Evolutionary conservation across 768 basidiomycete species (phyloP), one percentile per base, ranked within the genome.

Genomic region (Tricholoma sp.): DNA sequence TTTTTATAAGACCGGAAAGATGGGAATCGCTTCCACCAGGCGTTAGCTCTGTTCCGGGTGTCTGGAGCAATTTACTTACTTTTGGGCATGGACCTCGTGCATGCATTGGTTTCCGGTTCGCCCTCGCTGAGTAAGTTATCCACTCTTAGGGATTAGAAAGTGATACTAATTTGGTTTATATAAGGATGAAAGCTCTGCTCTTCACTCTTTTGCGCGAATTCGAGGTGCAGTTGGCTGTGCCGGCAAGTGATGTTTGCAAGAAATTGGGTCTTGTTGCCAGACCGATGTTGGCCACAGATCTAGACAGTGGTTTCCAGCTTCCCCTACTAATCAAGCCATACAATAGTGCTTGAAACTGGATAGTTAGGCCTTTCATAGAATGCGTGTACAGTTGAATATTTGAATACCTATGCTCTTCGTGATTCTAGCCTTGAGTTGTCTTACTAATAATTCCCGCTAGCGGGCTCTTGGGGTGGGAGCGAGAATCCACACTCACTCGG

Each of bases 101-200:
- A 0, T 89, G 86, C 57, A 86, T 88, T 34, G 85, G 85, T 0
- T 87, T 80, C 64, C 78, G 81, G 4, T 88, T 88, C 65, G 74
- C 86, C 11, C 65, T 87, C 20, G 67, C 76, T 33, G 80, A 81
- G 80, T 81, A 49, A 56, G 78, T 20, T 28, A 18, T 4, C 4
- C 24, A 4, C 24, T 24, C 13, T 31, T 29, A 4, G 57, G 39
- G 17, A 41, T 8, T 15, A 41, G 39, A 36, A 28, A 32, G 6
- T 57, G n/a, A 17, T 28, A 8, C 24, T 15, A 31, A 9, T 52
- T 3, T 9, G 34, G 39, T 50, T 39, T 6, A 18, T 45, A 6
- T 36, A 32, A 73, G 72, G 58, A 67, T 65, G 61, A 76, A 76
- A 54, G 72, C 68, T 4, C 63, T 76, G 7, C 57, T 83, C 0